Evolutionary conservation across 169 alveolate genomes (phyloP), one percentile per base, ranked within the genome.

Genomic region (Plasmodium ovale): DNA sequence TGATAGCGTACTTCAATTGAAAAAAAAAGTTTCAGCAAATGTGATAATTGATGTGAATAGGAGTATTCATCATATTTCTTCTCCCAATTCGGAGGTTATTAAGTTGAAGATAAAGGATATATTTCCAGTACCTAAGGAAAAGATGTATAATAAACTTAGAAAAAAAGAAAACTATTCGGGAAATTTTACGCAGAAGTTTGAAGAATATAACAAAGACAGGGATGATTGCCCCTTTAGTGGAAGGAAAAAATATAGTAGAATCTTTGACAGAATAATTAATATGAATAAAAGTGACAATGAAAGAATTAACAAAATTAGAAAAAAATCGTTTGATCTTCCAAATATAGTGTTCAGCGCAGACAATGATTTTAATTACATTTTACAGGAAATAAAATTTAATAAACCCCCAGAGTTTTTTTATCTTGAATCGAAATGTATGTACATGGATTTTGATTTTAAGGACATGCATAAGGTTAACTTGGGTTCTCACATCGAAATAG

Each of bases 1-100:
- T 70, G 85, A 82, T 23, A 6, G 67, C 54, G 90, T 82, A 27
- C 64, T 82, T 16, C 71, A 82, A 27, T 37, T 82, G n/a, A 47
- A n/a, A 37, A 82, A 82, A 59, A 82, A 65, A 6, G 85, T 82
- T 16, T 82, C 73, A n/a, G 82, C 85, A 33, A 82, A 82, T 64
- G 70, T 82, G 27, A 67, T 82, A 31, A 82, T 82, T 21, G 84
- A 82, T 82, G 39, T 82, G 31, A 27, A 82, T 54, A 72, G 67
- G 67, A 64, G 67, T 67, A 29, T 82, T 39, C 90, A 82, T 59
- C 67, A 82, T n/a, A 58, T 82, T 16, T 68, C 73, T 29, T 82
- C 67, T 12, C 62, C 90, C 31, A 68, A 68, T 44, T 58, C 90
- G 10, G 84, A 82, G 9, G 19, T 56, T 29, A 42, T 82, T 67